A percentile compares a stretch with the other conserved stretches of the same genome.
phyloP scores from a whole-genome alignment of 495 filamentous ascomycete species.

The Daldinia caldariorum region DNA sequence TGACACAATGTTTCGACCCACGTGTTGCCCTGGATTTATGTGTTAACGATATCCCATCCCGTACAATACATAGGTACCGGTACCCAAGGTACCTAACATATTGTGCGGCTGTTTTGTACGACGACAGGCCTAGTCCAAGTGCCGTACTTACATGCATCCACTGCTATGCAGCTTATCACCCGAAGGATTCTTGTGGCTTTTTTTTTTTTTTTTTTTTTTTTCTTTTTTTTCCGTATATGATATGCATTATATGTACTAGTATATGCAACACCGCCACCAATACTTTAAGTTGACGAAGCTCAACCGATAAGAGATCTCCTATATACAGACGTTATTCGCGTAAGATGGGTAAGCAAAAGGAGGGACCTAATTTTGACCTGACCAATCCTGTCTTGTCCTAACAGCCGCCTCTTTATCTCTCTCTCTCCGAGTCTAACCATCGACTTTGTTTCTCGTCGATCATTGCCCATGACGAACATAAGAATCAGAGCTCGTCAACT shows the following conservation, averaged over 20 bases:
- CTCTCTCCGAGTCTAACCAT: background rate
- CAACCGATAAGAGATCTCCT: background rate
- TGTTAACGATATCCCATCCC: too few species aligned
- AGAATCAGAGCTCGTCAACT: background rate
- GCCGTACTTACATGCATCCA: background rate
- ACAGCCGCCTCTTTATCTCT: conserved; percentile 15
- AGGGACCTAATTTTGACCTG: background rate
- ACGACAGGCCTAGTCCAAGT: too few species aligned
- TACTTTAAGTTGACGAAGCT: background rate
- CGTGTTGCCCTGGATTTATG: too few species aligned
- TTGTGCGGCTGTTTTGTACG: too few species aligned
- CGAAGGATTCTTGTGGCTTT: background rate
- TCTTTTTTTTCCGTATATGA: too few species aligned
- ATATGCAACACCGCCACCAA: background rate
- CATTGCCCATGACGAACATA: conserved; percentile 5
- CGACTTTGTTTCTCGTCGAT: conserved; percentile 25
- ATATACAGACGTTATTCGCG: background rate
- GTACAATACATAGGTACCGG: too few species aligned
- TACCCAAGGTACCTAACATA: too few species aligned
- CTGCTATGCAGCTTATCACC: background rate
- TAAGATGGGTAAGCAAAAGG: conserved; percentile 3
- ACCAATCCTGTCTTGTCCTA: background rate
- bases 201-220: too few species aligned
- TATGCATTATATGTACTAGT: background rate
- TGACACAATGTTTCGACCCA: too few species aligned